Conservation (phyloP, 441 rosid genomes). For the Erodium moschatum region DNA sequence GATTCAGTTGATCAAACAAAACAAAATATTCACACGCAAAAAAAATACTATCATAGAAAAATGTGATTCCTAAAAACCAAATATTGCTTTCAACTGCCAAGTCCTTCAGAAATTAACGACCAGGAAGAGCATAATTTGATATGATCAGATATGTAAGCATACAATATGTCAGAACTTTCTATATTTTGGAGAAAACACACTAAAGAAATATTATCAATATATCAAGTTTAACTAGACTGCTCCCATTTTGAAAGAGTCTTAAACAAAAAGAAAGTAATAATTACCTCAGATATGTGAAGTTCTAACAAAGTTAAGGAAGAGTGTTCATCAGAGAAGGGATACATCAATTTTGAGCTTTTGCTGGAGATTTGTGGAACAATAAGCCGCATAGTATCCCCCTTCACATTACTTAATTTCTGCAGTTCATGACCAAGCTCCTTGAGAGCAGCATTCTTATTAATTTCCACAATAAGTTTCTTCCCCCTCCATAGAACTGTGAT, state of each 20-base stretch:
- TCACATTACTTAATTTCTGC: conserved; percentile 56
- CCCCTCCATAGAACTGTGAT: conserved; percentile 67
- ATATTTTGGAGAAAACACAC: not conserved
- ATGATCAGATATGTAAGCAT: not conserved
- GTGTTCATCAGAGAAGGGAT: conserved; percentile 61
- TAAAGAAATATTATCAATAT: not conserved
- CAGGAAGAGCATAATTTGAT: not conserved
- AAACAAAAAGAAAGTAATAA: conserved; percentile 5
- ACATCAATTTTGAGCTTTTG: conserved; percentile 60
- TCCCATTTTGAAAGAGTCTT: not conserved
- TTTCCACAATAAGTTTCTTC: conserved; percentile 45
- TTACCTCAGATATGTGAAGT: conserved; percentile 51
- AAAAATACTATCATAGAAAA: not conserved
- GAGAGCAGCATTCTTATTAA: conserved; percentile 43
- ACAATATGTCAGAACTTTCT: not conserved
- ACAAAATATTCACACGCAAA: not conserved
- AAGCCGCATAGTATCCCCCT: conserved; percentile 63
- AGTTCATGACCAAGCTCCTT: conserved; percentile 65
- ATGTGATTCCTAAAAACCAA: not conserved
- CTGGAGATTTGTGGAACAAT: conserved; percentile 48
- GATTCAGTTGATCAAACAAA: not conserved
- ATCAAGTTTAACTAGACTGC: not conserved
- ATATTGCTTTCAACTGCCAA: not conserved
- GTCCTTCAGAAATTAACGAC: not conserved
- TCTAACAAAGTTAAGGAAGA: conserved; percentile 46